Percentiles rank a stretch among this genome's conserved stretches.
These are phyloP conservation scores for Penicillium polonicum DNA, from an alignment of 2,329 filamentous ascomycete species.

Conservation along the genomic window DNA sequence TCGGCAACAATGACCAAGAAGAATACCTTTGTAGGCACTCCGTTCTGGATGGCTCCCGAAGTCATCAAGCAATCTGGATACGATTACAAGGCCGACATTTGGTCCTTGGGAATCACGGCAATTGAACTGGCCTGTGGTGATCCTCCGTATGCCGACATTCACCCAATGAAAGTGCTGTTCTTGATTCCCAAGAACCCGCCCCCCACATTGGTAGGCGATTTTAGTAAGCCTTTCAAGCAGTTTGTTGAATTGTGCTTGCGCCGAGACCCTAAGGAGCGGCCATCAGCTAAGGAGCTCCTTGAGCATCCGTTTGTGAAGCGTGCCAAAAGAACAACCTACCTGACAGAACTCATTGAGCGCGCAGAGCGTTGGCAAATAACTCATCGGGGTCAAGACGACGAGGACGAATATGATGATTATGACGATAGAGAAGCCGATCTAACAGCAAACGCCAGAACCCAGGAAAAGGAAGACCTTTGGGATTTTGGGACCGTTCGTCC, in stretches of 20 bases:
- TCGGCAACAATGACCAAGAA: slow-evolving; percentile 99
- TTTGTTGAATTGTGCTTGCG: slow-evolving; percentile 81
- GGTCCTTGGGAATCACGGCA: slow-evolving; percentile 93
- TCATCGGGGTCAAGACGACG: slow-evolving; percentile 64
- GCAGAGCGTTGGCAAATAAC: slow-evolving; percentile 80
- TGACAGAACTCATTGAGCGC: slow-evolving; percentile 92
- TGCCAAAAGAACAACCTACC: slow-evolving; percentile 92
- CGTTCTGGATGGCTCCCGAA: slow-evolving; percentile 99
- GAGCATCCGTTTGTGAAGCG: slow-evolving; percentile 86
- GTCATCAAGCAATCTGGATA: slow-evolving; percentile 98
- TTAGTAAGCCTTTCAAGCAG: slow-evolving; percentile 79
- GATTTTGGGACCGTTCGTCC: slow-evolving; percentile 95
- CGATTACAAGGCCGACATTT: slow-evolving; percentile 96
- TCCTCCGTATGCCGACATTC: slow-evolving; percentile 92
- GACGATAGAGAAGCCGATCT: slow-evolving; percentile 53
- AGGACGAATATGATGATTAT: slow-evolving; percentile 61
- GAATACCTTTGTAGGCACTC: slow-evolving; percentile 96
- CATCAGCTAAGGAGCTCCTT: slow-evolving; percentile 80
- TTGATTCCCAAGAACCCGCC: slow-evolving; percentile 93
- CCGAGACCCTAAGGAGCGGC: slow-evolving; percentile 84
- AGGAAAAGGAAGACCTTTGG: slow-evolving; percentile 79
- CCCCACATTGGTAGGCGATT: slow-evolving; percentile 75
- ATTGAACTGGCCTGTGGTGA: slow-evolving; percentile 89
- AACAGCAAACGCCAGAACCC: slow-evolving; percentile 44
- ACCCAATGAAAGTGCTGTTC: slow-evolving; percentile 97